Percentiles rank a stretch among this genome's conserved stretches.
Evolutionary conservation across 2,329 filamentous ascomycete species (phyloP).

Genomic region (Pseudogymnoascus sp.): DNA sequence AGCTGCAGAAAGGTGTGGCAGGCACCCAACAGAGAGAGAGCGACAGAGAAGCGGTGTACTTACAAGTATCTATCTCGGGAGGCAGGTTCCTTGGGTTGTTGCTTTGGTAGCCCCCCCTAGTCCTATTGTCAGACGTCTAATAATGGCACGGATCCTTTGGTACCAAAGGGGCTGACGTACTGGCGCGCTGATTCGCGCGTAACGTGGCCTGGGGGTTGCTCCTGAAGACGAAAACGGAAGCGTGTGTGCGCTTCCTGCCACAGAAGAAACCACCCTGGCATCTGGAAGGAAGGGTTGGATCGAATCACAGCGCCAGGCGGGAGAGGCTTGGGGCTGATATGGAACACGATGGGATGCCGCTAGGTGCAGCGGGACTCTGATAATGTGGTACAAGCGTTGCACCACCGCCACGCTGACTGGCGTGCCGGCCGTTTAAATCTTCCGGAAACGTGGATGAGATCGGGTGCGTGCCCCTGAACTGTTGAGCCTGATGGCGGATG

Average conservation of each 20-base stretch:
- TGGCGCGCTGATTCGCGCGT: neutral
- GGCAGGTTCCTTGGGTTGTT: neutral
- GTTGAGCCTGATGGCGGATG: neutral
- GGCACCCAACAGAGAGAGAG: neutral
- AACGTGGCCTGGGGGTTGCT: neutral
- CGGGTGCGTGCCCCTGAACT: neutral
- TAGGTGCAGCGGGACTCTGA: neutral
- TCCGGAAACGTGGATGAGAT: conserved; percentile 3
- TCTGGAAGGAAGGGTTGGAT: neutral
- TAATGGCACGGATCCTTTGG: neutral
- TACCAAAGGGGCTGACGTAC: neutral
- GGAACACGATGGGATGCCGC: neutral
- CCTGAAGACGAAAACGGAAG: neutral
- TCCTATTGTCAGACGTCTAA: conserved; percentile 1
- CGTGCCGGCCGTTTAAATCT: neutral
- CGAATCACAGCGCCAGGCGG: conserved; percentile 1
- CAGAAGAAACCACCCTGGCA: neutral
- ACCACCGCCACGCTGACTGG: neutral
- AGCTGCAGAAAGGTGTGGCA: neutral
- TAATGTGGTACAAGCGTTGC: neutral
- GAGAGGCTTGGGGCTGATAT: neutral
- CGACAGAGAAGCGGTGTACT: neutral
- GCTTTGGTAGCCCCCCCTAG: neutral
- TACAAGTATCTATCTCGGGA: neutral
- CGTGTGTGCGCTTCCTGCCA: neutral